Evolutionary conservation across 306 rosid genomes (phyloP).

Genomic region (Malus sieversii): DNA sequence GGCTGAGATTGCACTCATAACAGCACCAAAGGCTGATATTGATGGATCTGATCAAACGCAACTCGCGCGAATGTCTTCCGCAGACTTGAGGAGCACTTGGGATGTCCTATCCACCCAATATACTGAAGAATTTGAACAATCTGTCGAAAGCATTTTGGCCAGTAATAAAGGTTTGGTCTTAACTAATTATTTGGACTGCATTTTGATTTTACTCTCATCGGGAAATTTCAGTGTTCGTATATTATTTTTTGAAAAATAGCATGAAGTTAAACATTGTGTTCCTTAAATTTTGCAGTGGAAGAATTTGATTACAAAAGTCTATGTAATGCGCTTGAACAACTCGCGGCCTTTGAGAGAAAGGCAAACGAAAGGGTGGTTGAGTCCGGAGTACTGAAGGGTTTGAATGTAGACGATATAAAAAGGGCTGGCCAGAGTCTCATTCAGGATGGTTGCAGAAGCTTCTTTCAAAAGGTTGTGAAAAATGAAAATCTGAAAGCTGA

Average conservation of each 20-base stretch:
- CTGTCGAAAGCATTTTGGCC: neutral
- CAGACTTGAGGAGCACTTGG: constrained; percentile 5
- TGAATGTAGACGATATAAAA: constrained; percentile 7
- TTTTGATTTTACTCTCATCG: neutral
- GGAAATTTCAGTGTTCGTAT: too few species aligned
- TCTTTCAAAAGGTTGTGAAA: constrained; percentile 14
- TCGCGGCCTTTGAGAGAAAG: constrained; percentile 10
- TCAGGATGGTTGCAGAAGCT: constrained; percentile 22
- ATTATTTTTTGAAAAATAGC: neutral
- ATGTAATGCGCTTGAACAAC: constrained; percentile 13
- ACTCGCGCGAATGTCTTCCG: constrained; percentile 6
- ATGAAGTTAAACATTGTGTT: neutral
- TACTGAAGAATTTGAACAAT: constrained; percentile 4
- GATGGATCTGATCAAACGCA: constrained; percentile 1
- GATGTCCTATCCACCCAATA: constrained; percentile 6
- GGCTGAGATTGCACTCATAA: constrained; percentile 14
- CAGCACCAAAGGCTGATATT: neutral
- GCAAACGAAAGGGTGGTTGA: constrained; percentile 15
- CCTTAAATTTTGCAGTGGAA: neutral
- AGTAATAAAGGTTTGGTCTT: constrained; percentile 4
- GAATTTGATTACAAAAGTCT: neutral
- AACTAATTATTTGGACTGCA: neutral
- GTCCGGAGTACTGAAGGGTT: constrained; percentile 11
- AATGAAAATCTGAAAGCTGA: neutral
- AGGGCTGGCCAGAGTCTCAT: constrained; percentile 10